Base-by-base conservation (phyloP, 2,329 filamentous ascomycete species). In the Aureobasidium sp. region DNA sequence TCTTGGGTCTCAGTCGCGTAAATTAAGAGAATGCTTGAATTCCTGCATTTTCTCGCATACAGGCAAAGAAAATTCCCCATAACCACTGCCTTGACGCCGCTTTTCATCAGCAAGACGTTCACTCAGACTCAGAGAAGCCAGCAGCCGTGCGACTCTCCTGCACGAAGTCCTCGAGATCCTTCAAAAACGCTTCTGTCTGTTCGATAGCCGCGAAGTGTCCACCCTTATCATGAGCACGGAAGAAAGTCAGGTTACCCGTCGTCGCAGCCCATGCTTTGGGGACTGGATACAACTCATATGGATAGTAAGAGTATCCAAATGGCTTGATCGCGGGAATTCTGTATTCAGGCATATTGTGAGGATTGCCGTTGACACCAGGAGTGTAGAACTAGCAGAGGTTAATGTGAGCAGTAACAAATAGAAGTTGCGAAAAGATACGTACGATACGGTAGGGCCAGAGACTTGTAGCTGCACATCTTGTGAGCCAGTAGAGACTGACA, bases 401-500 rank as follows among this genome's bases (percentile, higher is more conserved):
- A 21, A 3, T 1, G 32, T 54, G 32, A 30, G 34, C 9, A 29
- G 34, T 4, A 14, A 6, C 13, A 25, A 3, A 13, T 7, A 3
- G 10, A 47, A 14, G 32, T 5, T 4, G 5, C 5, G 16, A 11
- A 3, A 5, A 36, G 13, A 1, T 1, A 60, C 60, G 32, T 37
- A 62, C 62, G 34, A 59, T 58, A 30, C 79, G 75, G 62, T 84
- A 83, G 2, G 77, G 74, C 67, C 79, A 84, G 41, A 83, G 77
- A 14, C 68, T 66, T 6, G 70, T 65, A 5, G 71, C 68, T 54
- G 71, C 71, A 13, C 67, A 68, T 21, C 71, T 63, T 0, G 81
- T 82, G 62, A 84, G 72, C 82, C 82, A 85, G 67, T 83, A 85
- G 4, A 85, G 66, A 2, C 77, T 78, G 11, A 81, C 76, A 8